Conservation (phyloP, 116 monocot genomes). For the Zostera marina region DNA sequence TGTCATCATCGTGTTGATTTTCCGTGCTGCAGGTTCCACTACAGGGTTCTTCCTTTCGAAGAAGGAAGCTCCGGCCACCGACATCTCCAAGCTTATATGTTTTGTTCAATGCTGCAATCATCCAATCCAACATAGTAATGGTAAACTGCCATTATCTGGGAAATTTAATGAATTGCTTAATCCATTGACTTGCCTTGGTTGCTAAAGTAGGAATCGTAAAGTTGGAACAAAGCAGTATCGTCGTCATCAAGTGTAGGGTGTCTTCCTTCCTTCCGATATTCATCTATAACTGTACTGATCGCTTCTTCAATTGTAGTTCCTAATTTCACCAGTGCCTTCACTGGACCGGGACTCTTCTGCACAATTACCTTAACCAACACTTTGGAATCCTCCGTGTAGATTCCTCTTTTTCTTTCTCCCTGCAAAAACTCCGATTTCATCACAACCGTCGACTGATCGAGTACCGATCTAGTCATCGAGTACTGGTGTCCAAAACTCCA, state of each 20-base stretch:
- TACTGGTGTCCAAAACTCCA: background rate
- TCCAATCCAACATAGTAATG: background rate
- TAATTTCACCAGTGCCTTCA: constrained; percentile 50
- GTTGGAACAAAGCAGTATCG: constrained; percentile 28
- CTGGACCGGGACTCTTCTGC: constrained; percentile 78
- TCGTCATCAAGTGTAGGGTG: constrained; percentile 27
- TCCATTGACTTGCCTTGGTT: constrained; percentile 15
- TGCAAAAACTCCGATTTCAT: background rate
- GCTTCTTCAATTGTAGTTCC: constrained; percentile 55
- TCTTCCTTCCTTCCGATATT: constrained; percentile 49
- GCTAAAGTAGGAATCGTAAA: constrained; percentile 69
- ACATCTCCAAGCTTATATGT: constrained; percentile 16
- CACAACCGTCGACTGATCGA: background rate
- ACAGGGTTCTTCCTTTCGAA: constrained; percentile 6
- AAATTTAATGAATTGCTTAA: background rate
- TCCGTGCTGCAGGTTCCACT: background rate
- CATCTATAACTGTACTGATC: constrained; percentile 32
- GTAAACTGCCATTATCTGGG: background rate
- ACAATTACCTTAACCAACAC: constrained; percentile 84
- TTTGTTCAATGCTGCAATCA: constrained; percentile 15
- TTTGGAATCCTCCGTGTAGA: constrained; percentile 30
- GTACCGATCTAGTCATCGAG: background rate
- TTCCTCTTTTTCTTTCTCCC: background rate
- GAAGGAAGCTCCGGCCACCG: constrained; percentile 25
- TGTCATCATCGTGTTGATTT: background rate